Conservation (phyloP, 2,329 filamentous ascomycete genomes). For the Hirsutella rhossiliensis region DNA sequence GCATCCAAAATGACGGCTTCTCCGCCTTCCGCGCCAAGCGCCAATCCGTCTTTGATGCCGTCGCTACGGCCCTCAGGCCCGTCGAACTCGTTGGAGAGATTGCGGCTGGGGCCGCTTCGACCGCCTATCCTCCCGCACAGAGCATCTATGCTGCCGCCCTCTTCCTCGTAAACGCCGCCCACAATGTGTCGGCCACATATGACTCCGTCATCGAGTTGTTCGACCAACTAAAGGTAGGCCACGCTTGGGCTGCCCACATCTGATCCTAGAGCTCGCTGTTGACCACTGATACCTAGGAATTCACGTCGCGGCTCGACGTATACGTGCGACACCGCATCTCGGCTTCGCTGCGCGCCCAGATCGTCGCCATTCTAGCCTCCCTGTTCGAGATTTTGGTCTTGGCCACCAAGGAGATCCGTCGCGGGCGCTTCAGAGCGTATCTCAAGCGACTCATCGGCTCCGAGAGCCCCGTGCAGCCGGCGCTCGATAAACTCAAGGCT, state of each 20-base stretch:
- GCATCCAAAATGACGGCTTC: conserved; percentile 23
- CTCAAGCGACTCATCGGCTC: conserved; percentile 26
- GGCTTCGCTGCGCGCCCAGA: conserved; percentile 22
- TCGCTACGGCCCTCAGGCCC: conserved; percentile 20
- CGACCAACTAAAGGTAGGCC: conserved; percentile 22
- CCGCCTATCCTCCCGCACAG: conserved; percentile 27
- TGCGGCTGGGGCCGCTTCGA: conserved; percentile 21
- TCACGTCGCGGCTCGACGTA: conserved; percentile 27
- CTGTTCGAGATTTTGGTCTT: conserved; percentile 33
- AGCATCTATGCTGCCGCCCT: conserved; percentile 29
- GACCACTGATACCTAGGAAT: conserved; percentile 18
- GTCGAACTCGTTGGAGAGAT: conserved; percentile 27
- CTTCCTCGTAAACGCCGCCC: conserved; percentile 30
- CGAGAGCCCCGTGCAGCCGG: conserved; percentile 25
- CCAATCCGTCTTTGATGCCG: conserved; percentile 19
- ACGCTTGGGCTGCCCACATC: background rate
- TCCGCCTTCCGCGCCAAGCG: conserved; percentile 22
- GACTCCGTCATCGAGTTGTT: conserved; percentile 33
- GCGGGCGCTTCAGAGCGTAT: conserved; percentile 28
- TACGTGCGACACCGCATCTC: conserved; percentile 27
- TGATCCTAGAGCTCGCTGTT: background rate
- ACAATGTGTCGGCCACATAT: conserved; percentile 30
- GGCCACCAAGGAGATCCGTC: conserved; percentile 26
- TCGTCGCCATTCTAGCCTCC: conserved; percentile 28
- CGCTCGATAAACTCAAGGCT: conserved; percentile 25